phyloP scores from a whole-genome alignment of 192 early-diverging fungal species.

The Coemansia sp. region DNA sequence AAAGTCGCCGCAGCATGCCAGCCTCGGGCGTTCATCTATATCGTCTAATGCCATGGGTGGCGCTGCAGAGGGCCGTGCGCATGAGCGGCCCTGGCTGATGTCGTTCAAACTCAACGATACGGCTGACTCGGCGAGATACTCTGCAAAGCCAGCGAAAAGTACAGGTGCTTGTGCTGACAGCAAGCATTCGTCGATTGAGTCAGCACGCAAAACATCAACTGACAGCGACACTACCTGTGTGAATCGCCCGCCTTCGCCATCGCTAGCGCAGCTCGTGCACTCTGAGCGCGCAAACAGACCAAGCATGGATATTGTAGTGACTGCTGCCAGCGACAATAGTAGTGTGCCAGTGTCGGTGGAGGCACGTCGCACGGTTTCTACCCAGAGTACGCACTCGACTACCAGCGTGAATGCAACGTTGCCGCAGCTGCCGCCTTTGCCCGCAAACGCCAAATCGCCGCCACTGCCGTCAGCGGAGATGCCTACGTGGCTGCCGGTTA shows the following conservation, averaged over 20 bases:
- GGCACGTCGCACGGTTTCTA: not conserved
- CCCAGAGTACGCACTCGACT: not conserved
- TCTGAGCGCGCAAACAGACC: not conserved
- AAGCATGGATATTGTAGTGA: not conserved
- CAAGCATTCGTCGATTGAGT: conserved; percentile 21
- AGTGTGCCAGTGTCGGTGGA: not conserved
- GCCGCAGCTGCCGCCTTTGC: conserved; percentile 25
- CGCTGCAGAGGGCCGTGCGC: conserved; percentile 8
- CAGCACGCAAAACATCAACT: conserved; percentile 31
- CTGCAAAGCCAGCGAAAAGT: not conserved
- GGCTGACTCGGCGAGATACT: conserved; percentile 27
- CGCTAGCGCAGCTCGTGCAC: not conserved
- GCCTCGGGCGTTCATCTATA: not conserved
- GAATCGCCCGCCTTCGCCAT: conserved; percentile 23
- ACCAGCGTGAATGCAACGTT: not conserved
- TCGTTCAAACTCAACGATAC: conserved; percentile 45
- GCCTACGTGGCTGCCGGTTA: conserved; percentile 28
- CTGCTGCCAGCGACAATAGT: not conserved
- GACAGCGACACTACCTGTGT: conserved; percentile 44
- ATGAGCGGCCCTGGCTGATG: conserved; percentile 43
- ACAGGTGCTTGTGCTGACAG: not conserved
- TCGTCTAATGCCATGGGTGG: not conserved
- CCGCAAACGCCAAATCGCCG: conserved; percentile 18
- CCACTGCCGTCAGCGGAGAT: conserved; percentile 33
- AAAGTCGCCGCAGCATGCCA: conserved; percentile 11